A percentile compares a stretch with the other conserved stretches of the same genome.
Evolutionary conservation across 176 grass and related monocot genomes (phyloP).

Genomic region (Alopecurus myosuroides): DNA sequence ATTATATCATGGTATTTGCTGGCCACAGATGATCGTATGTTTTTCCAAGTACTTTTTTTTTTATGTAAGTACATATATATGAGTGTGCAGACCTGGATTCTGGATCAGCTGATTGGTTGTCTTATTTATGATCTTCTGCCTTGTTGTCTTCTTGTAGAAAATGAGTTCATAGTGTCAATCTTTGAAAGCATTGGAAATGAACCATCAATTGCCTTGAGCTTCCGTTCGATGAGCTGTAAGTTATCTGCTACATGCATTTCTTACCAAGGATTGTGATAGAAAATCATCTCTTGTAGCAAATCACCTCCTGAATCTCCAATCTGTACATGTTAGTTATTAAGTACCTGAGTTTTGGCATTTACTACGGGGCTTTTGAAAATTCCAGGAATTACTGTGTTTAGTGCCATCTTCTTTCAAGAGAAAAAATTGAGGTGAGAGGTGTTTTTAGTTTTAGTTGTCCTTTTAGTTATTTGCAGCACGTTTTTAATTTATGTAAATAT

Average conservation of each 20-base stretch:
- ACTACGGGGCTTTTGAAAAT: neutral
- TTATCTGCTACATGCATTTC: neutral
- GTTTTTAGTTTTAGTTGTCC: neutral
- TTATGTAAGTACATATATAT: neutral
- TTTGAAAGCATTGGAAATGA: neutral
- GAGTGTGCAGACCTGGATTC: neutral
- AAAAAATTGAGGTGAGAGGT: neutral
- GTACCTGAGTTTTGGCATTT: neutral
- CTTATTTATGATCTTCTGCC: neutral
- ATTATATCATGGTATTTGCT: neutral
- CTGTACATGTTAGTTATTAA: neutral
- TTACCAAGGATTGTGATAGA: neutral
- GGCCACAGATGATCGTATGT: neutral
- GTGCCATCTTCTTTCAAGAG: neutral
- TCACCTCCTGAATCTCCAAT: neutral
- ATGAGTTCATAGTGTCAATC: neutral
- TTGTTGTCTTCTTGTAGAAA: neutral
- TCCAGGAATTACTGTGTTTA: neutral
- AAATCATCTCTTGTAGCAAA: neutral
- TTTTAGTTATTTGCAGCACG: neutral
- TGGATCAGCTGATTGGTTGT: neutral
- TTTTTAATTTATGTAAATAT: neutral
- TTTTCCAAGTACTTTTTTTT: neutral
- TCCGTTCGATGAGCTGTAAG: neutral
- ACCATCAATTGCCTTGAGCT: neutral